Percentiles rank a stretch among this genome's conserved stretches.
phyloP scores from a whole-genome alignment of 129 eudicot genomes.

The Flaveria sonorensis region DNA sequence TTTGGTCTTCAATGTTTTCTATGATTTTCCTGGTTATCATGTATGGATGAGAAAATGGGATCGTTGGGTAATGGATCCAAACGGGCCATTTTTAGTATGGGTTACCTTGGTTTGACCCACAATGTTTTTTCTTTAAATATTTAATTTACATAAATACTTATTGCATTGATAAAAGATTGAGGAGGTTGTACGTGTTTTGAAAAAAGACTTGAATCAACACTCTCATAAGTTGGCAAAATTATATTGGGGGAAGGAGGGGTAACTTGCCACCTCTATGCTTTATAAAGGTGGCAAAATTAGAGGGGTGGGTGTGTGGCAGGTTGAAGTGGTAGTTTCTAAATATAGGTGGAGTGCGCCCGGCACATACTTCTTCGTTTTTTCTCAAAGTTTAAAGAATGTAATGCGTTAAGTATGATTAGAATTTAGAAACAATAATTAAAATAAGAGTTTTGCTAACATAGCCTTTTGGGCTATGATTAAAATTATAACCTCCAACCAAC shows the following conservation, averaged over 20 bases:
- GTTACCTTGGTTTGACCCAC: background rate
- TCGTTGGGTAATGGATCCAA: conserved; percentile 6
- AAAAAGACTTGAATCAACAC: background rate
- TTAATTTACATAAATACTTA: background rate
- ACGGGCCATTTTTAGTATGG: background rate
- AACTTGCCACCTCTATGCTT: background rate
- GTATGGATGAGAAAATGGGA: conserved; percentile 3
- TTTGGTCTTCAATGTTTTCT: background rate
- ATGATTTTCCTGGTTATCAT: background rate
- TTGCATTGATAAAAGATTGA: background rate
- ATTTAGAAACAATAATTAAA: background rate
- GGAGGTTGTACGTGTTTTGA: background rate
- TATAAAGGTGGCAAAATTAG: background rate
- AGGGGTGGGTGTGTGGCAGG: background rate
- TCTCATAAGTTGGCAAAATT: background rate
- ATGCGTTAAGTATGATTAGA: background rate
- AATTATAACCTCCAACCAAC: background rate
- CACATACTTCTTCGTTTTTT: background rate
- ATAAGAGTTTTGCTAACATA: background rate
- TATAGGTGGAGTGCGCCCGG: background rate
- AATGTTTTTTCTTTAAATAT: background rate
- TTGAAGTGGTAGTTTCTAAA: background rate
- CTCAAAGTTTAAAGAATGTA: background rate
- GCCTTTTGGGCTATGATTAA: background rate
- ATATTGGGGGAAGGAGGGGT: background rate